Percentiles rank a stretch among this genome's conserved stretches.
Conservation (phyloP, 306 rosid species). For the Prunus mume region DNA sequence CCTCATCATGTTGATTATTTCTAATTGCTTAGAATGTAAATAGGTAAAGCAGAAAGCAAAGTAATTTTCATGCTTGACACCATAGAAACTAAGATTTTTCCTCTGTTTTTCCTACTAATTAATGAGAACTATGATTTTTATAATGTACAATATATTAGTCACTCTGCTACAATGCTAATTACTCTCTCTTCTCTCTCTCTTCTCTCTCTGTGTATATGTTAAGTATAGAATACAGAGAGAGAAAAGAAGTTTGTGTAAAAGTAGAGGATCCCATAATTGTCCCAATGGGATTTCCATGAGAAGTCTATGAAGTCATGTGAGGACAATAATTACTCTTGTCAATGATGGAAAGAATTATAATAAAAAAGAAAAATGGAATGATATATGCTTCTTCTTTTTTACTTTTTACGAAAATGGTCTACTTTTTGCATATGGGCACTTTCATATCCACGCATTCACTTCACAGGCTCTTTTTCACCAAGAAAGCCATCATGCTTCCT, state of each 20-base stretch:
- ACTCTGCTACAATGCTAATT: background rate
- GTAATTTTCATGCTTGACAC: constrained; percentile 18
- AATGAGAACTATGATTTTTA: constrained; percentile 27
- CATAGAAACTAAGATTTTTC: constrained; percentile 13
- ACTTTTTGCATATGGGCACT: constrained; percentile 42
- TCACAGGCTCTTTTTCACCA: constrained; percentile 78
- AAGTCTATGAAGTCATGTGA: constrained; percentile 79
- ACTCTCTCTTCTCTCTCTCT: no score
- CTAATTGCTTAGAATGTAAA: constrained; percentile 35
- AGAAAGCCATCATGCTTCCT: constrained; percentile 44
- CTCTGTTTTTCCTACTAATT: constrained; percentile 30
- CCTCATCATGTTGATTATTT: constrained; percentile 71
- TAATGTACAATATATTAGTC: constrained; percentile 17
- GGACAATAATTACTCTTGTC: constrained; percentile 72
- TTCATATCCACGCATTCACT: constrained; percentile 49
- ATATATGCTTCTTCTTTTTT: background rate
- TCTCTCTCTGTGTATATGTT: no score
- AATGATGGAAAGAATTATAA: constrained; percentile 44
- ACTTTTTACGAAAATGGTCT: constrained; percentile 17
- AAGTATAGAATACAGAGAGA: constrained; percentile 9
- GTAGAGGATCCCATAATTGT: constrained; percentile 76
- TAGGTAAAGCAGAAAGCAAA: constrained; percentile 24
- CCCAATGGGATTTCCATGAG: constrained; percentile 73
- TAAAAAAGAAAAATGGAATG: constrained; percentile 24
- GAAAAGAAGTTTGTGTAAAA: constrained; percentile 42